These are phyloP conservation scores for Porcisia hertigi DNA, from an alignment of 208 protist species.

Conservation along the genomic window DNA sequence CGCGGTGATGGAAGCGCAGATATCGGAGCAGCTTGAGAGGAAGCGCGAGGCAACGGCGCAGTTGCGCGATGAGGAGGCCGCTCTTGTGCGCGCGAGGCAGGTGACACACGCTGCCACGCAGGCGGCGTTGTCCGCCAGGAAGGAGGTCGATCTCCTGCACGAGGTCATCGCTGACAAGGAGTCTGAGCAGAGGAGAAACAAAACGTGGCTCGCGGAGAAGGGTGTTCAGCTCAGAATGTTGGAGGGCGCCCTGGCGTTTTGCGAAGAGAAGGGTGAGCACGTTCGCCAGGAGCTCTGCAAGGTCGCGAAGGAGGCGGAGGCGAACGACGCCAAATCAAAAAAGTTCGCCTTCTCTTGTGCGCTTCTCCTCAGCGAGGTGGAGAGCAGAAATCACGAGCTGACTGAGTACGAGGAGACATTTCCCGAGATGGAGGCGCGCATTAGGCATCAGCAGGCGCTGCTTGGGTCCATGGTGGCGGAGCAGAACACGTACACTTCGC, in stretches of 20 bases:
- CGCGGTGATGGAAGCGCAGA: slow-evolving; percentile 56
- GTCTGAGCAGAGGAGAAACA: slow-evolving; percentile 69
- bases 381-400: slow-evolving; percentile 78
- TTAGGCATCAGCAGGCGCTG: slow-evolving; percentile 74
- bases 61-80: slow-evolving; percentile 47
- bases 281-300: slow-evolving; percentile 85
- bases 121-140: slow-evolving; percentile 36
- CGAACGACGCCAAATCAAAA: slow-evolving; percentile 78
- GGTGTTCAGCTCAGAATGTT: slow-evolving; percentile 83
- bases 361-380: slow-evolving; percentile 90
- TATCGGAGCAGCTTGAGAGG: slow-evolving; percentile 57
- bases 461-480: slow-evolving; percentile 94
- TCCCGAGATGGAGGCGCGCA: slow-evolving; percentile 57
- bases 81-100: slow-evolving; percentile 44
- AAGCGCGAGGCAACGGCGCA: slow-evolving; percentile 41
- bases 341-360: slow-evolving; percentile 62
- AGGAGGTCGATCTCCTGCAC: slow-evolving; percentile 81
- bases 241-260: slow-evolving; percentile 85
- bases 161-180: slow-evolving; percentile 57
- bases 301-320: slow-evolving; percentile 88
- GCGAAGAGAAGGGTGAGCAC: slow-evolving; percentile 85
- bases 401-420: slow-evolving; percentile 84
- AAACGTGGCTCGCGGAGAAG: slow-evolving; percentile 80
- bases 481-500: slow-evolving; percentile 96
- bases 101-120: slow-evolving; percentile 48